Base-by-base conservation (phyloP, 1,139 yeast genomes). In the Torulaspora globosa region DNA sequence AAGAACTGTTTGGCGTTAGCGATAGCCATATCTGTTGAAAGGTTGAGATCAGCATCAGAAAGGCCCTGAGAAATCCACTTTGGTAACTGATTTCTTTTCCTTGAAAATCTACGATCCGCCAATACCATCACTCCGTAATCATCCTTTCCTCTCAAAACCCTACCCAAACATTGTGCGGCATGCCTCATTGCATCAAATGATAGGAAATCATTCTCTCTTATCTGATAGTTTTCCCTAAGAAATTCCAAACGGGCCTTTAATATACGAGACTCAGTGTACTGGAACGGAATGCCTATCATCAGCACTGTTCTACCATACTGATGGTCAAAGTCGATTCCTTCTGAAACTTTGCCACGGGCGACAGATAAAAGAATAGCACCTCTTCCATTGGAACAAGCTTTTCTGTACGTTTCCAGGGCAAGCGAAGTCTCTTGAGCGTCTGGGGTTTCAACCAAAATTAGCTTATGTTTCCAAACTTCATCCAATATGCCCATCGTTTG, bases 121-220 rank as follows among this genome's bases (percentile, higher is more conserved):
- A 92, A 70, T 41, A 92, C 97, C 99, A 92, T 92, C 59, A 94
- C 86, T 50, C 99, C 99, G 65, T 94, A 92, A 69, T 92, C 99
- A 63, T 92, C 97, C 63, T 92, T 92, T 53, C 99, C 98, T 70
- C 99, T 80, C 55, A 92, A 71, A 44, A 92, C 98, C 63, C 99
- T 79, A 11, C 99, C 99, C 59, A 92, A 70, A 69, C 99, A 92
- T 68, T 92, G 99, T 0, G 99, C 98, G 2, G 98, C 99, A 71
- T 92, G 99, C 63, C 99, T 80, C 98, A 92, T 94, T 27, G 99
- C 99, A 69, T 92, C 99, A 75, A 92, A 92, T 18, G 97, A 89
- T 37, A 92, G 68, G 62, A 92, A 92, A 60, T 94, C 98, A 62
- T 88, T 90, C 61, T 92, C 98, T 53, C 88, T 76, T 44, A 92